Percentiles rank a stretch among this genome's conserved stretches.
phyloP scores from a whole-genome alignment of 179 eudicot genomes.

The Pouteria campechiana region DNA sequence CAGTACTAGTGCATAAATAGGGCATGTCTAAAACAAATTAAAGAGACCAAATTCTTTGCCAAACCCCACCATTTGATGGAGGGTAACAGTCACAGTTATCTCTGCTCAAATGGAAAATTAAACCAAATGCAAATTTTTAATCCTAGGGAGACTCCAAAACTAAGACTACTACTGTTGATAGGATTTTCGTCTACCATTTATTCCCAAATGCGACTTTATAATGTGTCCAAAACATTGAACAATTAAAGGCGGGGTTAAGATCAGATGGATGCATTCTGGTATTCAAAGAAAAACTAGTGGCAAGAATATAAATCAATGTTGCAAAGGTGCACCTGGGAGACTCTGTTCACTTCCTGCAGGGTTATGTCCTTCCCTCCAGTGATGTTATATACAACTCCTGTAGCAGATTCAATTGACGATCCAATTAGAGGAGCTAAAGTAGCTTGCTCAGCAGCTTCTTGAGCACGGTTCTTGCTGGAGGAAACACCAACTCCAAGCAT shows the following conservation, averaged over 20 bases:
- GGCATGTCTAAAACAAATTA: not conserved
- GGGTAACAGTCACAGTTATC: too few species aligned
- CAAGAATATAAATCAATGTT: not conserved
- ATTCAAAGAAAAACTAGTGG: not conserved
- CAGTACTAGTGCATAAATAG: too few species aligned
- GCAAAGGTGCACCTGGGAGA: conserved; percentile 75
- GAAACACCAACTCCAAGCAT: conserved; percentile 99
- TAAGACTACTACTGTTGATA: too few species aligned
- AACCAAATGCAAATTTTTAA: too few species aligned
- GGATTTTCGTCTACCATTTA: too few species aligned
- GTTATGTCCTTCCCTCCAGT: conserved; percentile 99
- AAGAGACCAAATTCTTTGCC: not conserved
- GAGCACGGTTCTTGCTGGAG: conserved; percentile 96
- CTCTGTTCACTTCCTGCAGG: conserved; percentile 94
- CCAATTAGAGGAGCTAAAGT: conserved; percentile 96
- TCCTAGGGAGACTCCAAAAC: too few species aligned
- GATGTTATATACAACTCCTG: conserved; percentile 94
- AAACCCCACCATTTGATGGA: not conserved
- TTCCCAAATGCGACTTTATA: too few species aligned
- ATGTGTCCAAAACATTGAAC: too few species aligned
- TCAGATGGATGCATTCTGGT: too few species aligned
- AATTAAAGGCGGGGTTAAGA: too few species aligned
- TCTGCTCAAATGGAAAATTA: too few species aligned
- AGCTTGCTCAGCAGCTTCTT: conserved; percentile 99
- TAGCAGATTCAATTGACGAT: conserved; percentile 95